A percentile compares a stretch with the other conserved stretches of the same genome.
These are phyloP conservation scores for Magnusiomyces tetraspermus DNA, from an alignment of 1,139 yeast species.

Conservation along the genomic window DNA sequence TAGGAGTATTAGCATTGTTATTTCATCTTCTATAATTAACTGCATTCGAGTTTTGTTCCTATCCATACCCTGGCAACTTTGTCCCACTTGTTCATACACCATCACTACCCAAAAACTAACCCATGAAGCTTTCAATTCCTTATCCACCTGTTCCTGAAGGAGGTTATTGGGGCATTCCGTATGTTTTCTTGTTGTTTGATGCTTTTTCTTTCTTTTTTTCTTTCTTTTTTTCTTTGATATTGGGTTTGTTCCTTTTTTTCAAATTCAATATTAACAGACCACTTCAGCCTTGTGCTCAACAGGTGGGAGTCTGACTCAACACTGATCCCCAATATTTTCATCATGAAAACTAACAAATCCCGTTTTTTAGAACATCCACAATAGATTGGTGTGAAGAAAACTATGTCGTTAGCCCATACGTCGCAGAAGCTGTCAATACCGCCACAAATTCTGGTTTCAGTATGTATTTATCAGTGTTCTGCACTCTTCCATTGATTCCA, in stretches of 20 bases:
- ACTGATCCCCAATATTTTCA: not conserved
- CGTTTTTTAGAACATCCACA: conserved; percentile 40
- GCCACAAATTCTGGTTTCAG: conserved; percentile 59
- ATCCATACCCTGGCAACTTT: too few relatives aligned
- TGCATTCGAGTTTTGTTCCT: too few relatives aligned
- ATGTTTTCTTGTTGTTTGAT: conserved; percentile 14
- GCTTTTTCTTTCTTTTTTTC: too few relatives aligned
- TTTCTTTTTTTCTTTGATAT: too few relatives aligned
- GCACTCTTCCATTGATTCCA: too few relatives aligned
- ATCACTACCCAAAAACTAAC: conserved; percentile 5
- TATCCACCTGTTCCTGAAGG: conserved; percentile 26
- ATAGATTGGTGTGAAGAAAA: conserved; percentile 98
- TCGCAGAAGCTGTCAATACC: conserved; percentile 86
- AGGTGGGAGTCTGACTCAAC: too few relatives aligned
- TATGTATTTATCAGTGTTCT: conserved; percentile 18
- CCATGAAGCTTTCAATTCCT: conserved; percentile 21
- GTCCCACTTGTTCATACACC: too few relatives aligned
- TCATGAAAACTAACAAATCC: not conserved
- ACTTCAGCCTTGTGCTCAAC: too few relatives aligned
- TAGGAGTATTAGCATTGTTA: too few relatives aligned
- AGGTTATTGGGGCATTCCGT: conserved; percentile 30
- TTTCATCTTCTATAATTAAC: too few relatives aligned
- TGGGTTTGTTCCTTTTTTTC: too few relatives aligned
- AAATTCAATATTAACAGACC: too few relatives aligned
- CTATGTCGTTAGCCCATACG: conserved; percentile 71